phyloP scores from a whole-genome alignment of 1,284 basidiomycete species.

The Moniliophthora roreri region DNA sequence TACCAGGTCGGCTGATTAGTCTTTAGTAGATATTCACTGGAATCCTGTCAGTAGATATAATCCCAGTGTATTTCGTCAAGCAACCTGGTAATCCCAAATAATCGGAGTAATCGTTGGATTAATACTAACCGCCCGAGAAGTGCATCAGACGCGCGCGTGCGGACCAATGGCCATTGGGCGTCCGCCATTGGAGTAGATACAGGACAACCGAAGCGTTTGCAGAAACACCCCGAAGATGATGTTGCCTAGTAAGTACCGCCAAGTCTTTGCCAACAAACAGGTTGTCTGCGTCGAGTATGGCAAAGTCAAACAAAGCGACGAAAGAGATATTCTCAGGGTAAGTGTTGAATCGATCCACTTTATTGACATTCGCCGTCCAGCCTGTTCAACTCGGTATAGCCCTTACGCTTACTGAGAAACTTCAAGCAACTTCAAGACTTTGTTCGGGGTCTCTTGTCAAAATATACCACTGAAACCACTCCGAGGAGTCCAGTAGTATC shows the following conservation, averaged over 20 bases:
- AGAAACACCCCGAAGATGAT: background rate
- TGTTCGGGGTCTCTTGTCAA: background rate
- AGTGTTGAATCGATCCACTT: background rate
- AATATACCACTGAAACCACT: background rate
- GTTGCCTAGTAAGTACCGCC: background rate
- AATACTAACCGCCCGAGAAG: too few species aligned
- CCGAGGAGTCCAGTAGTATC: background rate
- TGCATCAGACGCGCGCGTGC: too few species aligned
- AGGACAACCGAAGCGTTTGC: background rate
- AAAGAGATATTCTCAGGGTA: background rate
- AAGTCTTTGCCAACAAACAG: constrained; percentile 3
- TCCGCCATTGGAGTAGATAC: too few species aligned
- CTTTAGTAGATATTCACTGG: too few species aligned
- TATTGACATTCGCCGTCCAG: background rate
- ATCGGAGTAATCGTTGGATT: too few species aligned
- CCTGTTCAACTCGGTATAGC: background rate
- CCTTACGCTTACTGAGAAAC: background rate
- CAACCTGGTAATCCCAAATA: too few species aligned
- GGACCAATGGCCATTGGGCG: too few species aligned
- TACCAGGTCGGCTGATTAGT: too few species aligned
- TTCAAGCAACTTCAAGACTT: constrained; percentile 2
- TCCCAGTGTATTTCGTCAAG: too few species aligned
- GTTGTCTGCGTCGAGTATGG: constrained; percentile 2
- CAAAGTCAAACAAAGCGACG: background rate
- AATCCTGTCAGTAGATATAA: too few species aligned